phyloP scores from a whole-genome alignment of 2,329 filamentous ascomycete genomes.

The Fusarium verrucosum region DNA sequence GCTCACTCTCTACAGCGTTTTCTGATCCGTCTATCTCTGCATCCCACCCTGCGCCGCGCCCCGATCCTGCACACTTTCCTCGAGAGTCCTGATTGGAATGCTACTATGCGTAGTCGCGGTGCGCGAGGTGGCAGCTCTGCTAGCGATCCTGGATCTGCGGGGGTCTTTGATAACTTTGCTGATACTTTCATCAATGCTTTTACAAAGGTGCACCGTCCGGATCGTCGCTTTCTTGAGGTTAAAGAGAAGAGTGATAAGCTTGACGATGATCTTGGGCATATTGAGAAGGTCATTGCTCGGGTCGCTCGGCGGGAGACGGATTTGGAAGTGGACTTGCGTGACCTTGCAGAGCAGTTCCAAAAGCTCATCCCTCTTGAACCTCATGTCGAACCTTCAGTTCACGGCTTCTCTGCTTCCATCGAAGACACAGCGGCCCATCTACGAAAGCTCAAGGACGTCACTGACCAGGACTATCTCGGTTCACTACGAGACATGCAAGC shows the following conservation, averaged over 20 bases:
- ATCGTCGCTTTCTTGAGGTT: slow-evolving; percentile 93
- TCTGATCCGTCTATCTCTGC: slow-evolving; percentile 83
- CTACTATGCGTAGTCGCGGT: slow-evolving; percentile 85
- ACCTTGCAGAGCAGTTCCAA: slow-evolving; percentile 93
- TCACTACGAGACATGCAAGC: slow-evolving; percentile 94
- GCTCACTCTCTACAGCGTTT: slow-evolving; percentile 93
- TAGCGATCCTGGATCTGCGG: slow-evolving; percentile 61
- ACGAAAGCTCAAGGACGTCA: slow-evolving; percentile 84
- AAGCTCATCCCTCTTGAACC: slow-evolving; percentile 91
- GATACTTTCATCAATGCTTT: slow-evolving; percentile 98
- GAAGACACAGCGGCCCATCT: slow-evolving; percentile 84
- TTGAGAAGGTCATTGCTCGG: slow-evolving; percentile 94
- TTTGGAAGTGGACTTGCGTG: slow-evolving; percentile 85
- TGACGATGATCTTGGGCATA: slow-evolving; percentile 89
- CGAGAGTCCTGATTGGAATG: slow-evolving; percentile 95
- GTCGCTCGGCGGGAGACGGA: slow-evolving; percentile 89
- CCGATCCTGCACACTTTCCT: slow-evolving; percentile 88
- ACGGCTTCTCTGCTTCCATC: slow-evolving; percentile 85
- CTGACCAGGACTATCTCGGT: slow-evolving; percentile 94
- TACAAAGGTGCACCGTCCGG: slow-evolving; percentile 93
- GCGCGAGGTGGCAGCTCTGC: slow-evolving; percentile 68
- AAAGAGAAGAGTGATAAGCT: slow-evolving; percentile 92
- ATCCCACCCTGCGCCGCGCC: slow-evolving; percentile 86
- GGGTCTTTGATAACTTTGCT: slow-evolving; percentile 93
- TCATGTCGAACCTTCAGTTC: slow-evolving; percentile 81